Evolutionary conservation across 108 stramenopile species (phyloP), one percentile per base, ranked within the genome.

Genomic region (Skeletonema potamos): DNA sequence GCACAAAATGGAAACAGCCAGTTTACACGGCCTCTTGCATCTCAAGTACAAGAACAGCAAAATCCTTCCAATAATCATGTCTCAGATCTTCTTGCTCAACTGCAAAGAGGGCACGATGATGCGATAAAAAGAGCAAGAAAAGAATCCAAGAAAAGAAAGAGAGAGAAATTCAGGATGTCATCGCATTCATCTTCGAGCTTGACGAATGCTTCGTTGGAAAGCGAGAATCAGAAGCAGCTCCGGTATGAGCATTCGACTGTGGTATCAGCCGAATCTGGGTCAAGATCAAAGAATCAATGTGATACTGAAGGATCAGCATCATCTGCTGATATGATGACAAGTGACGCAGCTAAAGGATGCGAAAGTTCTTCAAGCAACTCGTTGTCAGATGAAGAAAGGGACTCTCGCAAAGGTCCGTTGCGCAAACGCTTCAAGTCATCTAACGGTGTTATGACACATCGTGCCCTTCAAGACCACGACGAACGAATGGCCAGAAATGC

Each of bases 301-400:
- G 68, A 70, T 26, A 58, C 37, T 27, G 75, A 76, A 27, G 74
- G 55, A 30, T 67, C 74, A 12, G 30, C 67, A 34, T 65, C 66
- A 9, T 68, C 75, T 43, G 28, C 58, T 43, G 75, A 68, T 22
- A 44, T 61, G 15, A 33, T 54, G 20, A n/a, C 34, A 58, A 69
- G 62, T 44, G 75, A 58, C 37, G 54, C 68, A 54, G 57, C 59
- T 36, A 76, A 56, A 46, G 66, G 48, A 9, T 51, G 61, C 10
- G 59, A 55, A 5, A 44, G 67, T 24, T 62, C 59, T 22, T 68
- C 67, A 22, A 76, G 75, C 58, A 68, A 62, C 51, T 76, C 67
- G 33, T 58, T 18, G 11, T 76, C 67, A 11, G 75, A 76, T 2
- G 75, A 76, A 3, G 75, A 66, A 4, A 54, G 20, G 34, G 55